Conservation (phyloP, 2,329 filamentous ascomycete species). For the Sphaerulina populicola region DNA sequence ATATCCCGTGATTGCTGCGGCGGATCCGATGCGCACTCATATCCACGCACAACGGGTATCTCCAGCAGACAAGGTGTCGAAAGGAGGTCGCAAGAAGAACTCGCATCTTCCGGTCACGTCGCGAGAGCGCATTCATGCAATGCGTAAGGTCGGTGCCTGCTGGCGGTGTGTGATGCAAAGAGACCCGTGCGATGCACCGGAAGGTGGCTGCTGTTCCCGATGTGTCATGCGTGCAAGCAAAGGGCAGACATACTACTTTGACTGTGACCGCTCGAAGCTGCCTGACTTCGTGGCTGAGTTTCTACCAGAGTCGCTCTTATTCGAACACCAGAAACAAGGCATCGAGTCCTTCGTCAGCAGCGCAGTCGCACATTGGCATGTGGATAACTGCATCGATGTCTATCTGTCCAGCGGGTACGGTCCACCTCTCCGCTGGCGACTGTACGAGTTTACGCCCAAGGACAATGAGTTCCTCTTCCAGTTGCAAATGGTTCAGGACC, state of each 20-base stretch:
- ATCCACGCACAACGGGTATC: background rate
- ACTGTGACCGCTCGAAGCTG: slow-evolving; percentile 41
- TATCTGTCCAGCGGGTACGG: slow-evolving; percentile 39
- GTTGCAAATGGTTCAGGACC: slow-evolving; percentile 38
- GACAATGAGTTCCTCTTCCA: slow-evolving; percentile 36
- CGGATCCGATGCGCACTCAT: slow-evolving; percentile 4
- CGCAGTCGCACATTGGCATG: slow-evolving; percentile 32
- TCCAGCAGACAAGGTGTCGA: slow-evolving; percentile 15
- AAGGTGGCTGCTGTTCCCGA: slow-evolving; percentile 25
- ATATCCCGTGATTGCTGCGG: slow-evolving; percentile 6
- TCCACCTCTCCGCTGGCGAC: slow-evolving; percentile 38
- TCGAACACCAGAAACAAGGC: slow-evolving; percentile 35
- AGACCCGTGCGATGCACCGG: slow-evolving; percentile 35
- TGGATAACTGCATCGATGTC: slow-evolving; percentile 35
- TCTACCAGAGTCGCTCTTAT: slow-evolving; percentile 29
- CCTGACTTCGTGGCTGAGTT: slow-evolving; percentile 39
- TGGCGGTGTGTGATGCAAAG: slow-evolving; percentile 44
- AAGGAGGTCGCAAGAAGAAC: slow-evolving; percentile 33
- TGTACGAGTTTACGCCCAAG: slow-evolving; percentile 42
- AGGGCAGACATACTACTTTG: slow-evolving; percentile 36
- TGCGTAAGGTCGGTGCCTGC: slow-evolving; percentile 42
- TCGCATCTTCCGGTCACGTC: slow-evolving; percentile 33
- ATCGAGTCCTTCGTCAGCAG: slow-evolving; percentile 36
- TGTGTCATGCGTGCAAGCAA: slow-evolving; percentile 32
- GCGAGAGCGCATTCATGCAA: slow-evolving; percentile 37